Evolutionary conservation across 2,329 filamentous ascomycete genomes (phyloP), one percentile per base, ranked within the genome.

Genomic region (Rutstroemia sp.): DNA sequence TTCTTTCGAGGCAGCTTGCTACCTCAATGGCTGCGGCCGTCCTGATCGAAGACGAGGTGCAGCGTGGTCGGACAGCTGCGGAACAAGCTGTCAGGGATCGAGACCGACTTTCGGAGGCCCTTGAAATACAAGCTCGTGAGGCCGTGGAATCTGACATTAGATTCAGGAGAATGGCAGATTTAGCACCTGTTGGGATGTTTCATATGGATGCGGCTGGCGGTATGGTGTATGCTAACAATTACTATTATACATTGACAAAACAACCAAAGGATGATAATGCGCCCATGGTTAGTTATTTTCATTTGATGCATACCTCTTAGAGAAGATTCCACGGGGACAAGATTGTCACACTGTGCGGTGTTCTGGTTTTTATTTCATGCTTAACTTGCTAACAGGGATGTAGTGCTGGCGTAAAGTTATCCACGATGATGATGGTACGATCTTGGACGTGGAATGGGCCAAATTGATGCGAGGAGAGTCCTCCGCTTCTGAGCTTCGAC

Each of bases 21-120:
- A 92, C 88, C 0, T 90, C 88, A 0, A 78, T 92, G 69, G 88
- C 88, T 1, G 92, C 88, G 0, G 88, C 92, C 0, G 87, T 92
- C 0, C 71, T 94, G 2, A 91, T 92, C 57, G 88, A 92, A 68
- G 88, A 92, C 62, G 89, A 94, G 67, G 91, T 92, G 61, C 81
- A 80, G 58, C 79, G 88, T 58, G 86, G 87, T 1, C 84, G 89
- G 69, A 79, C 78, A 63, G 88, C 88, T 1, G 88, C 88, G 19
- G 82, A 82, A 57, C 75, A 90, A 39, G 89, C 89, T 9, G 87
- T 87, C 2, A 73, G 88, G 59, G 88, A 94, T 69, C 83, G 86
- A 1, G 86, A 89, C 62, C 85, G 90, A 6, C 76, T 89, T 8
- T 82, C 83, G 16, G 78, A 85, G 62, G 81, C 87, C 64, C 73